A percentile compares a stretch with the other conserved stretches of the same genome.
These are phyloP conservation scores for Ambrosiella xylebori DNA, from an alignment of 2,329 filamentous ascomycete species.

Conservation along the genomic window DNA sequence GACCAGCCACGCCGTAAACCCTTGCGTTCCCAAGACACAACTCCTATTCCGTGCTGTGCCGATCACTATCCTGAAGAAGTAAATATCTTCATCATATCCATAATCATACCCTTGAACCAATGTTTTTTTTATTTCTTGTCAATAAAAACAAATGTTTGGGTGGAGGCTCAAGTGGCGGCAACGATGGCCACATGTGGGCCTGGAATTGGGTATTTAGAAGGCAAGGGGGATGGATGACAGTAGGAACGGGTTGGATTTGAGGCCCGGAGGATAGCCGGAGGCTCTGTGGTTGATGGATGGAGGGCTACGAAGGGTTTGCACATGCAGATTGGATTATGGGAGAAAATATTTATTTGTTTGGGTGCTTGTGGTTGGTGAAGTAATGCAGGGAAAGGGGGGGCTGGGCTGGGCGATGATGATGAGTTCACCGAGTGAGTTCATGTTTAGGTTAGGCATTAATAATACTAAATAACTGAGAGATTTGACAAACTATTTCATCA, in stretches of 20 bases:
- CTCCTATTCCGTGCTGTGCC: neutral
- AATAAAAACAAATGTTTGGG: neutral
- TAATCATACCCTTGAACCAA: neutral
- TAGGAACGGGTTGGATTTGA: neutral
- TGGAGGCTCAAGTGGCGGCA: neutral
- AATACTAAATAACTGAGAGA: too few species aligned
- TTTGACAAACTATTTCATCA: too few species aligned
- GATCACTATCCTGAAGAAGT: neutral
- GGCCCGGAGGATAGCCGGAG: neutral
- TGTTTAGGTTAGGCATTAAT: too few species aligned
- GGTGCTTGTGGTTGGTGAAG: neutral
- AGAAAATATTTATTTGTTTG: neutral
- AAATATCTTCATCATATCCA: too few species aligned
- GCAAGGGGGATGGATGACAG: too few species aligned
- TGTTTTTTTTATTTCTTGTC: neutral
- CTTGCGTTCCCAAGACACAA: neutral
- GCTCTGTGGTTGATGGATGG: neutral
- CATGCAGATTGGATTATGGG: too few species aligned
- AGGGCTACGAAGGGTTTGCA: too few species aligned
- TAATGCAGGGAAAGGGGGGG: neutral
- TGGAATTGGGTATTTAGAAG: too few species aligned
- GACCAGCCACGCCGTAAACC: neutral
- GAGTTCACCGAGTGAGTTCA: too few species aligned
- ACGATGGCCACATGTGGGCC: neutral
- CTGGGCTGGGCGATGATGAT: neutral